Percentiles rank a stretch among this genome's conserved stretches.
Evolutionary conservation across 2,329 filamentous ascomycete species (phyloP).

Genomic region (Aspergillus novoparasiticus): DNA sequence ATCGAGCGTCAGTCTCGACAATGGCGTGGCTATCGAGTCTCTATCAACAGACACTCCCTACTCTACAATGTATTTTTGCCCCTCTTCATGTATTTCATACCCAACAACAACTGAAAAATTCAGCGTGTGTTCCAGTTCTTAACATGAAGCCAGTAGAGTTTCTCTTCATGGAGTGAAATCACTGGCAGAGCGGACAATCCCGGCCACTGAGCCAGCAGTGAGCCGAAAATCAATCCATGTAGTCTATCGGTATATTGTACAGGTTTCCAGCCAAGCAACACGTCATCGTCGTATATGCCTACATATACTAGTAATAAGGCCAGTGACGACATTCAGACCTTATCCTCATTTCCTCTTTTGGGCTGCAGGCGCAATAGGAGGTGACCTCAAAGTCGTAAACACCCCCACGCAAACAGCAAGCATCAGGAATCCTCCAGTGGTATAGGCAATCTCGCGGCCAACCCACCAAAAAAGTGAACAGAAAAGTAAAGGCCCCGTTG

Average conservation of each 20-base stretch:
- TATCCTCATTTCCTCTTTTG: neutral
- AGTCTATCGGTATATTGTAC: neutral
- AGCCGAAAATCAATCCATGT: neutral
- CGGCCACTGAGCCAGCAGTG: constrained; percentile 7
- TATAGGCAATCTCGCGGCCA: constrained; percentile 82
- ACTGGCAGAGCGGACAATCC: neutral
- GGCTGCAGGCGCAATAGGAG: constrained; percentile 33
- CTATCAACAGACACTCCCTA: constrained; percentile 12
- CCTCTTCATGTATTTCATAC: constrained; percentile 15
- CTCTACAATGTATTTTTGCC: constrained; percentile 12
- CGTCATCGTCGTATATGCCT: neutral
- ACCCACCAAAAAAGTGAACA: constrained; percentile 99
- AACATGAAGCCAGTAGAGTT: neutral
- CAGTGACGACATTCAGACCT: neutral
- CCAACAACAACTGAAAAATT: constrained; percentile 7
- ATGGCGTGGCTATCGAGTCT: neutral
- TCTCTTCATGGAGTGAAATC: neutral
- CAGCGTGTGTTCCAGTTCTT: neutral
- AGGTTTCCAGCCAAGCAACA: neutral
- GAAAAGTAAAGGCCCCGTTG: constrained; percentile 84
- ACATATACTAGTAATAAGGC: neutral
- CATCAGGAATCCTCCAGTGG: constrained; percentile 78
- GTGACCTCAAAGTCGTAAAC: constrained; percentile 71
- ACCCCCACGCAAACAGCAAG: constrained; percentile 70
- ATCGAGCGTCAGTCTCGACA: neutral